Evolutionary conservation across 2,329 filamentous ascomycete species (phyloP).

Genomic region (Mycosphaerelloides madeirae): DNA sequence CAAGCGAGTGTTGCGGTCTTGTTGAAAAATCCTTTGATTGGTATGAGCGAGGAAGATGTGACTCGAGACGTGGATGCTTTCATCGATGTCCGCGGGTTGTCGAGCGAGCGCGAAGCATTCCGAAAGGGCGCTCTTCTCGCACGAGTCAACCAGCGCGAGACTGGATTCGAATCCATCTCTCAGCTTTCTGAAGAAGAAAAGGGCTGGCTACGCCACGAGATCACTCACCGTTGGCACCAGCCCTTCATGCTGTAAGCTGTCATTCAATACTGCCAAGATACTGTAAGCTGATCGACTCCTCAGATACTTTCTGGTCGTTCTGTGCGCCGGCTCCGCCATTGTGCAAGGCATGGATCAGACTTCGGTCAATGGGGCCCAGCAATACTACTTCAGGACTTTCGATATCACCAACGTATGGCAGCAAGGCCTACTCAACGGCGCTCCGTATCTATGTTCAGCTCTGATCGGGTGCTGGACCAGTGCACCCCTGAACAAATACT

Average conservation of each 20-base stretch:
- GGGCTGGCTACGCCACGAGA: constrained; percentile 55
- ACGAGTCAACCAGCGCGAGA: constrained; percentile 24
- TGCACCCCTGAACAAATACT: constrained; percentile 64
- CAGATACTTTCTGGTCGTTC: constrained; percentile 42
- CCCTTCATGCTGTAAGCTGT: constrained; percentile 56
- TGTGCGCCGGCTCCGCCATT: constrained; percentile 52
- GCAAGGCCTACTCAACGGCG: constrained; percentile 54
- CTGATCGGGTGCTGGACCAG: constrained; percentile 69
- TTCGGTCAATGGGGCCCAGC: constrained; percentile 41
- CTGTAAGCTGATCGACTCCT: too few relatives aligned
- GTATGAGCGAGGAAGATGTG: constrained; percentile 26
- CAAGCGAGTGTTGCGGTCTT: constrained; percentile 20
- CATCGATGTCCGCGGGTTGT: constrained; percentile 19
- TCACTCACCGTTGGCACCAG: constrained; percentile 66
- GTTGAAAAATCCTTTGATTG: constrained; percentile 26
- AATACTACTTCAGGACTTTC: constrained; percentile 27
- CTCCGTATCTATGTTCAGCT: constrained; percentile 63
- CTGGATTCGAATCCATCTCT: constrained; percentile 20
- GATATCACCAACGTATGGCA: constrained; percentile 30
- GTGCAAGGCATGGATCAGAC: constrained; percentile 51
- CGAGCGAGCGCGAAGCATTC: constrained; percentile 21
- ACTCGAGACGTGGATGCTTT: constrained; percentile 25
- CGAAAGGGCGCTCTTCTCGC: constrained; percentile 24
- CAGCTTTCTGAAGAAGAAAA: constrained; percentile 57
- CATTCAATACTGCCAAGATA: too few relatives aligned